Percentiles rank a stretch among this genome's conserved stretches.
Conservation (phyloP, 1,284 basidiomycete species). For the Thecaphora frezii region DNA sequence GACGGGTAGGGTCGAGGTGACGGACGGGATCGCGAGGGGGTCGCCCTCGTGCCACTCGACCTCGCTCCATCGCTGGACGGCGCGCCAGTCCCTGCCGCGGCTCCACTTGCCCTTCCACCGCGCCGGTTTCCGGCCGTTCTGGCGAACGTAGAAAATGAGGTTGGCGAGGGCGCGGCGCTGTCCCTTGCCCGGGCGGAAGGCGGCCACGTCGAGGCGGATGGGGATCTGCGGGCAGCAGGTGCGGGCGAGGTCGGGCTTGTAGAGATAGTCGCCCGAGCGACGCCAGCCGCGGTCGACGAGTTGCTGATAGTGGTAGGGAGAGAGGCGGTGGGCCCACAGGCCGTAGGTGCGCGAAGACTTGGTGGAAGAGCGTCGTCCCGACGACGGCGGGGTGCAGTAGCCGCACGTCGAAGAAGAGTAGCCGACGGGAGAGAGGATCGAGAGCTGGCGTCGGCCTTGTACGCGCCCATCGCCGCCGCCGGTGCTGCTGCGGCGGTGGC, state of each 20-base stretch:
- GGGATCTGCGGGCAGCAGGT: constrained; percentile 53
- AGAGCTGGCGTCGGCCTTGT: constrained; percentile 10
- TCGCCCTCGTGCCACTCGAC: constrained; percentile 2
- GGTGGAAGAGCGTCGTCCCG: constrained; percentile 48
- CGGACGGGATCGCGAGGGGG: too few species aligned
- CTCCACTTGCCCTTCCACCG: constrained; percentile 47
- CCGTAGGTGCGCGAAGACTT: constrained; percentile 60
- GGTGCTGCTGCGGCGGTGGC: constrained; percentile 1
- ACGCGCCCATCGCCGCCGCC: constrained; percentile 7
- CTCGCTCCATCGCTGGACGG: constrained; percentile 23
- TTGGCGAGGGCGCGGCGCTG: constrained; percentile 36
- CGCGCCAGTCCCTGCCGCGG: constrained; percentile 15
- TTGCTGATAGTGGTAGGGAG: constrained; percentile 42
- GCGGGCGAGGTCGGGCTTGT: constrained; percentile 49
- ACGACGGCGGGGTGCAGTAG: constrained; percentile 60
- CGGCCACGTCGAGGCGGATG: constrained; percentile 33
- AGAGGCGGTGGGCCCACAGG: constrained; percentile 41
- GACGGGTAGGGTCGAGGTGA: too few species aligned
- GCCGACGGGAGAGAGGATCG: constrained; percentile 60
- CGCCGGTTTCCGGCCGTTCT: constrained; percentile 21
- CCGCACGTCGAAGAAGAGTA: constrained; percentile 61
- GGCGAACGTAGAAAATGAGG: constrained; percentile 31
- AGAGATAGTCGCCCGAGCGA: constrained; percentile 48
- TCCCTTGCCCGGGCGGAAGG: constrained; percentile 22
- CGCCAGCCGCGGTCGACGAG: constrained; percentile 54